These are phyloP conservation scores for Candida loeiensis DNA, from an alignment of 805 yeast genomes.

Conservation along the genomic window DNA sequence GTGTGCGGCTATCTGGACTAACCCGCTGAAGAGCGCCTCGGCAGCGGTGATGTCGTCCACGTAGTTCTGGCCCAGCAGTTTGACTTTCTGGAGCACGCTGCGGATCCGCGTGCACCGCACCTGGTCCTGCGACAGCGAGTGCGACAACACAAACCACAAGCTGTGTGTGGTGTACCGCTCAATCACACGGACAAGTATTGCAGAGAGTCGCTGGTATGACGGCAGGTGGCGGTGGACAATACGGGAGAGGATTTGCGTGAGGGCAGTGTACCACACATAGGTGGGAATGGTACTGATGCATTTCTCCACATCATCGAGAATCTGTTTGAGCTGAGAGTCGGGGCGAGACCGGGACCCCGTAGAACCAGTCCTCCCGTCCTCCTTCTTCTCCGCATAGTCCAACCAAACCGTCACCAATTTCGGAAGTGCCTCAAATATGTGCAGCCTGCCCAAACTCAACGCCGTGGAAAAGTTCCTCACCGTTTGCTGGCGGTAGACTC, in stretches of 20 bases:
- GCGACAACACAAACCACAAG: slow-evolving; percentile 79
- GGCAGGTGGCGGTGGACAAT: slow-evolving; percentile 58
- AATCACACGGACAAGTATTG: slow-evolving; percentile 57
- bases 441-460: slow-evolving; percentile 57
- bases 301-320: slow-evolving; percentile 46
- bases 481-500: slow-evolving; percentile 52
- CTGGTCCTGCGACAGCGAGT: slow-evolving; percentile 52
- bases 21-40: slow-evolving; percentile 36
- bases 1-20: slow-evolving; percentile 42
- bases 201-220: slow-evolving; percentile 53
- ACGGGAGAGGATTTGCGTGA: slow-evolving; percentile 83
- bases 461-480: slow-evolving; percentile 57
- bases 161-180: slow-evolving; percentile 74
- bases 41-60: slow-evolving; percentile 23
- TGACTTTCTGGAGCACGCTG: slow-evolving; percentile 19
- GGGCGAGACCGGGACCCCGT: slow-evolving; percentile 15
- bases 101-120: slow-evolving; percentile 27
- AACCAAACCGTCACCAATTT: slow-evolving; percentile 90
- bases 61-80: slow-evolving; percentile 12
- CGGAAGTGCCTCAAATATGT: slow-evolving; percentile 80
- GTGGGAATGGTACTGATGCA: slow-evolving; percentile 46
- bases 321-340: slow-evolving; percentile 39
- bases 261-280: slow-evolving; percentile 71
- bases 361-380: not conserved
- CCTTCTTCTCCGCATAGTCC: slow-evolving; percentile 52